Evolutionary conservation across 1,284 basidiomycete genomes (phyloP), one percentile per base, ranked within the genome.

Genomic region (Paramarasmius palmivorus): DNA sequence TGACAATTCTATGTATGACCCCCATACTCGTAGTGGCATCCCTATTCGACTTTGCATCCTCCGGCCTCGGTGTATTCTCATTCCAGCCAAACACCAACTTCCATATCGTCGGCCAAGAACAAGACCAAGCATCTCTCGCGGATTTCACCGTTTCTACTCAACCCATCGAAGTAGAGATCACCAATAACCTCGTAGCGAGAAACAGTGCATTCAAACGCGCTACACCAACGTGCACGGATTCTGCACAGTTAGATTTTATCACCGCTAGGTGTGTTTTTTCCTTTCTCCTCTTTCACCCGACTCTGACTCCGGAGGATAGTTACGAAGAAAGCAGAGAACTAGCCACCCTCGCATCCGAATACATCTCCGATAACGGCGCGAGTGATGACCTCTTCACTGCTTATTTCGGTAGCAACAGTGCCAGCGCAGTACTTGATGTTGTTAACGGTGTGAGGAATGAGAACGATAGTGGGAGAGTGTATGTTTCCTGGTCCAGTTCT

Each of bases 151-250:
- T 65, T n/a, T 50, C 50, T 25, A 51, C 65, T 10, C 60, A 59
- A 50, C 54, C 57, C 17, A 60, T 75, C 23, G 62, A 63, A 17
- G 63, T 74, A 35, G 65, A 66, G 32, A 59, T 73, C 52, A 65
- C 29, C 29, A 12, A 66, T 19, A 64, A 58, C 41, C 69, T 54
- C 22, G n/a, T 20, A 14, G 49, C 41, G 47, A 48, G 53, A 25
- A 25, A 57, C n/a, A n/a, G n/a, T n/a, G n/a, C n/a, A 14, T 37
- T 62, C 57, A 70, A 68, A 56, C 73, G 73, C 26, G 70, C 71
- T 15, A 54, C 49, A 2, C 58, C 67, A 54, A 66, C 67, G 37
- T 75, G 73, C 62, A n/a, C n/a, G n/a, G 64, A 63, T 22, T 65
- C 51, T 32, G 14, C 67, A 10, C 65, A 63, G 14, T 59, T 52